A percentile compares a stretch with the other conserved stretches of the same genome.
phyloP scores from a whole-genome alignment of 176 grass and related monocot species.

The Oryza coarctata region DNA sequence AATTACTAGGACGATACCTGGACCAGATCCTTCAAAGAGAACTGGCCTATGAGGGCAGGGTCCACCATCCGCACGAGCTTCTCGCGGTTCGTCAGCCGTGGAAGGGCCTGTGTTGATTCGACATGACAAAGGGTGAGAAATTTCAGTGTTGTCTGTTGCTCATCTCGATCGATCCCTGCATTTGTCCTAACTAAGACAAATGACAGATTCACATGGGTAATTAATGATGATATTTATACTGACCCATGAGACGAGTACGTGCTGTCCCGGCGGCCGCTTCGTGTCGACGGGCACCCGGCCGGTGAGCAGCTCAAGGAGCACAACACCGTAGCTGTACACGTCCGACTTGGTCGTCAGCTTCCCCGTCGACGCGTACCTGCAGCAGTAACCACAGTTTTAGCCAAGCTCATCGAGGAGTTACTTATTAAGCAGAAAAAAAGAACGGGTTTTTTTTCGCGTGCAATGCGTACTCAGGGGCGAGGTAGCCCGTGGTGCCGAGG shows the following conservation, averaged over 20 bases:
- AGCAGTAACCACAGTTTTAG: neutral
- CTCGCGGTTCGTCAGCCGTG: slow-evolving; percentile 72
- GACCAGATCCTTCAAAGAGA: slow-evolving; percentile 76
- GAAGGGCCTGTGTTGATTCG: slow-evolving; percentile 59
- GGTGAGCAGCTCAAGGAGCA: slow-evolving; percentile 88
- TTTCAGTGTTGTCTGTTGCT: neutral
- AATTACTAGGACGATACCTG: slow-evolving; percentile 64
- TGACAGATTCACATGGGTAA: neutral
- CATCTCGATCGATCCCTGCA: neutral
- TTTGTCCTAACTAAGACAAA: neutral
- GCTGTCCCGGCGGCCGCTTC: slow-evolving; percentile 70
- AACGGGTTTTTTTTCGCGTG: neutral
- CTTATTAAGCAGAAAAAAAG: neutral
- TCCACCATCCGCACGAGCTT: slow-evolving; percentile 89
- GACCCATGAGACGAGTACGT: slow-evolving; percentile 96
- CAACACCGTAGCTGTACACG: slow-evolving; percentile 91
- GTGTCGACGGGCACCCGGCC: slow-evolving; percentile 80
- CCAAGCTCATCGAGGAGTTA: neutral
- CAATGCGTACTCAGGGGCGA: slow-evolving; percentile 65
- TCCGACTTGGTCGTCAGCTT: slow-evolving; percentile 97
- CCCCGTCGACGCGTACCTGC: slow-evolving; percentile 91
- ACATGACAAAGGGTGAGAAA: neutral
- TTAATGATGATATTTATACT: neutral
- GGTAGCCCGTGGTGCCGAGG: slow-evolving; percentile 97
- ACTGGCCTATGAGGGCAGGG: slow-evolving; percentile 72